Evolutionary conservation across 2,329 filamentous ascomycete genomes (phyloP).

Genomic region (Clonostachys solani): DNA sequence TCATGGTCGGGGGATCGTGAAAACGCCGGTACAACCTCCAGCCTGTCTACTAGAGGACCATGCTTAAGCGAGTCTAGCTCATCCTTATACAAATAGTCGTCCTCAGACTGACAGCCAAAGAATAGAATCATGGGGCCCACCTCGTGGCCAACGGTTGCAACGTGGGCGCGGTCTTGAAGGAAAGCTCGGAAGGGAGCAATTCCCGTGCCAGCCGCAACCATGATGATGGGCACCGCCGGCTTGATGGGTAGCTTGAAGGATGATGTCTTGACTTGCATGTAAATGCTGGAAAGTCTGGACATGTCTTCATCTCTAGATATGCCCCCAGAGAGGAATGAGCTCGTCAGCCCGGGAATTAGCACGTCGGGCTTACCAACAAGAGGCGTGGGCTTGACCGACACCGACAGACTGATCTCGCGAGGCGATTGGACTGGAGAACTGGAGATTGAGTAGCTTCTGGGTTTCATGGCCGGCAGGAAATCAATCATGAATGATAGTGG

Average conservation of each 20-base stretch:
- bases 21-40: constrained; percentile 56
- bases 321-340: constrained; percentile 10
- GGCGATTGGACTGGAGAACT: constrained; percentile 38
- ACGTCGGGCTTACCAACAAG: neutral
- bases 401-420: constrained; percentile 10
- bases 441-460: constrained; percentile 59
- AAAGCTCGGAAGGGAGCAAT: constrained; percentile 28
- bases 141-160: constrained; percentile 5
- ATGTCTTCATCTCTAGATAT: no score
- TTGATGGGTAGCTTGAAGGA: constrained; percentile 36
- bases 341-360: constrained; percentile 7
- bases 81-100: neutral
- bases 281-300: neutral
- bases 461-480: no score
- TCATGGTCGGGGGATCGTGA: constrained; percentile 18
- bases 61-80: constrained; percentile 41
- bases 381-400: constrained; percentile 19
- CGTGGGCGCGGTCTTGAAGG: constrained; percentile 4
- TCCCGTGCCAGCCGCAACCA: constrained; percentile 13
- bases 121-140: constrained; percentile 3
- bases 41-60: constrained; percentile 87
- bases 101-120: constrained; percentile 10
- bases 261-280: constrained; percentile 45
- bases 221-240: constrained; percentile 35
- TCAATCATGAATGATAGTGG: constrained; percentile 48